These are phyloP conservation scores for Penicillium pulvis DNA, from an alignment of 495 filamentous ascomycete genomes.

Conservation along the genomic window DNA sequence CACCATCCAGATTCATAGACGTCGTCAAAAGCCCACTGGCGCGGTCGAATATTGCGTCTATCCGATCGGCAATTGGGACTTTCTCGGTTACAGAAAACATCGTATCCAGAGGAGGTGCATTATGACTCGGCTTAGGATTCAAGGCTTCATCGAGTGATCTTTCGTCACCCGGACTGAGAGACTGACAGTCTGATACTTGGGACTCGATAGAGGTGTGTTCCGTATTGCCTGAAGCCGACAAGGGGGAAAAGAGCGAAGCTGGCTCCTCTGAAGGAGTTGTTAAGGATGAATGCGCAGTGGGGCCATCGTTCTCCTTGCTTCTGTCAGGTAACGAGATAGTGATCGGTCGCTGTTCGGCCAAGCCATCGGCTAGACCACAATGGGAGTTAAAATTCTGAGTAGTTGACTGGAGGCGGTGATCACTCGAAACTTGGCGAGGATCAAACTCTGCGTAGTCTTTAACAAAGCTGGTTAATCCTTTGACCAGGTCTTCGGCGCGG, in stretches of 20 bases:
- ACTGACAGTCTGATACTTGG: conserved; percentile 11
- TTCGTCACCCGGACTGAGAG: conserved; percentile 17
- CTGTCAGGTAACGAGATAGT: not conserved
- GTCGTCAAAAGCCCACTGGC: conserved; percentile 40
- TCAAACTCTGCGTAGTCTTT: conserved; percentile 34
- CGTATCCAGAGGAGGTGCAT: not conserved
- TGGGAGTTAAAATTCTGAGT: conserved; percentile 3
- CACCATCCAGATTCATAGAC: conserved; percentile 47
- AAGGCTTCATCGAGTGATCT: conserved; percentile 14
- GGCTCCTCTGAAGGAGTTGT: conserved; percentile 11
- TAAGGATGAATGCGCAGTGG: not conserved
- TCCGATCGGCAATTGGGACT: conserved; percentile 14
- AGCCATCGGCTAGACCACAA: not conserved
- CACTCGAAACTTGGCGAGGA: conserved; percentile 21
- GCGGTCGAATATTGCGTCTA: conserved; percentile 35
- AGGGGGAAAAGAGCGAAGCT: conserved; percentile 8
- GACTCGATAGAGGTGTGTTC: conserved; percentile 22
- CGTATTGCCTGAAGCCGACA: conserved; percentile 4
- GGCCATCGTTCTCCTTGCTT: not conserved
- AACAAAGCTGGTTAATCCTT: conserved; percentile 35
- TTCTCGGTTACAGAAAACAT: conserved; percentile 11
- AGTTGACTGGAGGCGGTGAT: conserved; percentile 12
- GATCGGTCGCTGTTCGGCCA: not conserved
- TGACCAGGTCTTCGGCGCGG: conserved; percentile 33
- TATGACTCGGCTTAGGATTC: not conserved